These are phyloP conservation scores for Yamadazyma diospyri DNA, from an alignment of 1,139 yeast genomes.

Conservation along the genomic window DNA sequence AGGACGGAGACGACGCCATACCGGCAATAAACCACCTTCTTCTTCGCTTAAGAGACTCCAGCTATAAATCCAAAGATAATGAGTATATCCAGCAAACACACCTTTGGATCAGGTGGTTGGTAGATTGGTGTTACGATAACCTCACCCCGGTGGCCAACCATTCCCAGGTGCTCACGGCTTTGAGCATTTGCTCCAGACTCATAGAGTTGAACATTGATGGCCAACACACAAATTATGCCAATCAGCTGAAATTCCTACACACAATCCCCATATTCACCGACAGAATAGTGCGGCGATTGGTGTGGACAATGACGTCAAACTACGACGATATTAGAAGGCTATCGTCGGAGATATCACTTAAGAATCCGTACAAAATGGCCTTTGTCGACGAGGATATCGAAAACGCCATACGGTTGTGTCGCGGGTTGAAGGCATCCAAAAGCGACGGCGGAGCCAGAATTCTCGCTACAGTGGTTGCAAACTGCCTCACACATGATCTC, in stretches of 20 bases:
- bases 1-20: constrained; percentile 59
- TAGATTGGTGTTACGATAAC: constrained; percentile 36
- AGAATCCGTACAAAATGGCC: constrained; percentile 36
- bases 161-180: constrained; percentile 52
- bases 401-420: constrained; percentile 37
- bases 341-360: constrained; percentile 46
- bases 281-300: constrained; percentile 40
- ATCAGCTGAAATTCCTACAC: constrained; percentile 13
- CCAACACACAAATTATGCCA: constrained; percentile 15
- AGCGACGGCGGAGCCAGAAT: constrained; percentile 83
- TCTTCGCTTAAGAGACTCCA: constrained; percentile 61
- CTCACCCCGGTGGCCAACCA: constrained; percentile 70
- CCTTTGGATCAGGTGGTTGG: constrained; percentile 42
- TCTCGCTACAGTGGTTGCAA: constrained; percentile 42
- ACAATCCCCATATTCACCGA: constrained; percentile 20
- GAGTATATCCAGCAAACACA: constrained; percentile 24
- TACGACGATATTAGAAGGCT: constrained; percentile 70
- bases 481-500: constrained; percentile 2
- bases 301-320: constrained; percentile 63
- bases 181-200: constrained; percentile 46
- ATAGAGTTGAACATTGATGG: constrained; percentile 57
- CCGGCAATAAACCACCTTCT: constrained; percentile 61
- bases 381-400: constrained; percentile 18
- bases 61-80: constrained; percentile 42
- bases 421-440: constrained; percentile 61